Conservation (phyloP, 805 yeast species). For the Blastobotrys muscicola region DNA sequence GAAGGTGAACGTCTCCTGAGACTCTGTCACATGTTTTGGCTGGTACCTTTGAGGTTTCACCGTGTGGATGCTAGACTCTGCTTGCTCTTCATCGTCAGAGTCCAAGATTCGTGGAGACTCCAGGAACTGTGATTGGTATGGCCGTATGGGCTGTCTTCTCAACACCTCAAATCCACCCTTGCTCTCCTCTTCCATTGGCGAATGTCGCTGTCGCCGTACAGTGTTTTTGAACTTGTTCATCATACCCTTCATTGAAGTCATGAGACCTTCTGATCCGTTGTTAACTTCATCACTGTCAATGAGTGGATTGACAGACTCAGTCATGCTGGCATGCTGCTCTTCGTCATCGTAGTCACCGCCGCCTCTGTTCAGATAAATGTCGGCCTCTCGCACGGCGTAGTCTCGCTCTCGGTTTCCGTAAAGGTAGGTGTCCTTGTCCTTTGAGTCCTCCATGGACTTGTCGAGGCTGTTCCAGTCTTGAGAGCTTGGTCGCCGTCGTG, state of each 20-base stretch:
- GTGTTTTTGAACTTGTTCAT: neutral
- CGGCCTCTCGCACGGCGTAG: constrained; percentile 54
- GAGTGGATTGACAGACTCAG: too few species aligned
- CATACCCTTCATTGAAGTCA: neutral
- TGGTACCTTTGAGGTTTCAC: neutral
- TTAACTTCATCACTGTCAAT: neutral
- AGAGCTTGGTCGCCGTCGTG: constrained; percentile 15
- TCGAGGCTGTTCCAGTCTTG: constrained; percentile 13
- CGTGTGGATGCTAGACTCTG: neutral
- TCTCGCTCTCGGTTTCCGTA: constrained; percentile 23
- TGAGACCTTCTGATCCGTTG: too few species aligned
- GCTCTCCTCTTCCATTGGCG: constrained; percentile 3
- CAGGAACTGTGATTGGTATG: neutral
- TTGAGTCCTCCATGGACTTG: constrained; percentile 1
- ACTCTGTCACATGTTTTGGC: too few species aligned
- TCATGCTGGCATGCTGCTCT: too few species aligned
- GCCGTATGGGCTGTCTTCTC: constrained; percentile 14
- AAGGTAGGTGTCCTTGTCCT: neutral
- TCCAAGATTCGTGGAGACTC: neutral
- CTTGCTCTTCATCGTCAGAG: constrained; percentile 1
- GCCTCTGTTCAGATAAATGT: constrained; percentile 30
- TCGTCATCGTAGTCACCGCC: neutral
- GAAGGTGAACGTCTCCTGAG: too few species aligned
- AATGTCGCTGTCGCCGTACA: neutral
- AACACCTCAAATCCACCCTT: constrained; percentile 17